Percentiles rank a stretch among this genome's conserved stretches.
Evolutionary conservation across 306 rosid genomes (phyloP).

Genomic region (Cucumis sativus): Cucumber_9930_V3 NC_026656.2:7708001-7708500

Average conservation of each 20-base stretch:
- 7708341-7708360: background rate
- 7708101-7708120: background rate
- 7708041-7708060: background rate
- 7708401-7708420: too few relatives aligned
- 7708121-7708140: background rate
- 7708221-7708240: background rate
- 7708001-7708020: background rate
- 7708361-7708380: too few relatives aligned
- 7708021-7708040: background rate
- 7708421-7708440: too few relatives aligned
- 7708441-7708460: too few relatives aligned
- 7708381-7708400: too few relatives aligned
- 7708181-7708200: background rate
- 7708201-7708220: background rate
- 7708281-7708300: background rate
- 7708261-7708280: background rate
- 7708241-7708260: background rate
- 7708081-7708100: background rate
- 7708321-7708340: background rate
- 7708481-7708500: too few relatives aligned
- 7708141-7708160: background rate
- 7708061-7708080: background rate
- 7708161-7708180: background rate
- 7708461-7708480: too few relatives aligned
- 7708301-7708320: background rate